Percentiles rank a stretch among this genome's conserved stretches.
Evolutionary conservation across 1,284 basidiomycete species (phyloP).

Genomic region (Coniferiporia sulphurascens): DNA sequence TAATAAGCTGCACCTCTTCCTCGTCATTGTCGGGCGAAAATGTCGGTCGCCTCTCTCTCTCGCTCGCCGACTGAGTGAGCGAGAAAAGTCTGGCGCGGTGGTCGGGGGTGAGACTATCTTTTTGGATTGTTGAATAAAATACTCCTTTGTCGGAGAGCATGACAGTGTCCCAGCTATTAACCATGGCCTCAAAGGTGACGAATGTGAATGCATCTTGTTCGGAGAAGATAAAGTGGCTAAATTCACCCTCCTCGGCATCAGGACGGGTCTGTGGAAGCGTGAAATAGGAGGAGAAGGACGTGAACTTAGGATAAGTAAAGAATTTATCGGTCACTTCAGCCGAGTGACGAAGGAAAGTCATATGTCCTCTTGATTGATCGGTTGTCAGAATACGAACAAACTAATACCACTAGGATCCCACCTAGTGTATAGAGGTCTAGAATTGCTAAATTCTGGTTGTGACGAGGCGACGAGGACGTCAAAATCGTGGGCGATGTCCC

Average conservation of each 20-base stretch:
- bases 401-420: background rate
- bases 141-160: conserved; percentile 13
- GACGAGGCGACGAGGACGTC: conserved; percentile 8
- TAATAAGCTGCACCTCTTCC: conserved; percentile 1
- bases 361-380: conserved; percentile 12
- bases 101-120: conserved; percentile 5
- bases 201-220: conserved; percentile 18
- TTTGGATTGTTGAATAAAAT: conserved; percentile 10
- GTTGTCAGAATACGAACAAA: background rate
- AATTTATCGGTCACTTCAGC: conserved; percentile 14
- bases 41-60: background rate
- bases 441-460: conserved; percentile 13
- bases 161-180: conserved; percentile 14
- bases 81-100: background rate
- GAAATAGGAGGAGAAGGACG: conserved; percentile 12
- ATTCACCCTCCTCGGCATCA: conserved; percentile 18
- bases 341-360: conserved; percentile 16
- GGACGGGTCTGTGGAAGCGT: conserved; percentile 1
- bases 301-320: conserved; percentile 16
- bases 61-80: conserved; percentile 1
- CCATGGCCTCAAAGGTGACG: conserved; percentile 15
- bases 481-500: conserved; percentile 18
- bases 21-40: conserved; percentile 14
- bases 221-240: conserved; percentile 18
- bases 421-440: conserved; percentile 12